phyloP scores from a whole-genome alignment of 2,329 filamentous ascomycete genomes.

The Aspergillus sp. region DNA sequence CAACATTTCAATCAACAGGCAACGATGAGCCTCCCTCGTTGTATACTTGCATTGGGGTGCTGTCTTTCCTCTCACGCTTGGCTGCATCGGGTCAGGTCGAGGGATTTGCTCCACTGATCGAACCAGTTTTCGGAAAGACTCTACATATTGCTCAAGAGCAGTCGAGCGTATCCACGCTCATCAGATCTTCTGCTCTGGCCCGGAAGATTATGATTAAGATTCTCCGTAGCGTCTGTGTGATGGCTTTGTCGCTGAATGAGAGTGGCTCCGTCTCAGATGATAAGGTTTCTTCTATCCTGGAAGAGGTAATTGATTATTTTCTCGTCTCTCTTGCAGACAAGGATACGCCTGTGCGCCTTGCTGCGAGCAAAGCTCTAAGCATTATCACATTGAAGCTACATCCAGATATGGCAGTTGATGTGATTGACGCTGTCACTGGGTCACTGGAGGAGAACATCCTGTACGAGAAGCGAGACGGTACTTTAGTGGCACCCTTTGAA shows the following conservation, averaged over 20 bases:
- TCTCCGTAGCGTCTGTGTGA: slow-evolving; percentile 63
- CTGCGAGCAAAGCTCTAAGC: slow-evolving; percentile 87
- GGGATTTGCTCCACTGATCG: slow-evolving; percentile 61
- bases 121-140: slow-evolving; percentile 57
- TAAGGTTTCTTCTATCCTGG: slow-evolving; percentile 50
- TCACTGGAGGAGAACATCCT: slow-evolving; percentile 55
- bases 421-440: slow-evolving; percentile 77
- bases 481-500: slow-evolving; percentile 30
- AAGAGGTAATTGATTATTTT: slow-evolving; percentile 73
- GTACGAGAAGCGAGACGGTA: slow-evolving; percentile 41
- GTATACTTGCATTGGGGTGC: slow-evolving; percentile 68
- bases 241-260: slow-evolving; percentile 51
- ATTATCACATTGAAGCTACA: slow-evolving; percentile 75
- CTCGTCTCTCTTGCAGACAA: slow-evolving; percentile 73
- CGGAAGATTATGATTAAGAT: slow-evolving; percentile 79
- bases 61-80: slow-evolving; percentile 72
- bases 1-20: slow-evolving; percentile 45
- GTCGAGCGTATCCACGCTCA: slow-evolving; percentile 42
- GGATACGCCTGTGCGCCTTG: slow-evolving; percentile 82
- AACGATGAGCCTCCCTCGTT: slow-evolving; percentile 42
- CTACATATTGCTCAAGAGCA: slow-evolving; percentile 50
- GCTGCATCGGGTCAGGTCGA: slow-evolving; percentile 63
- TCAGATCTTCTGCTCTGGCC: slow-evolving; percentile 67
- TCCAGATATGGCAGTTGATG: slow-evolving; percentile 70
- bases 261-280: slow-evolving; percentile 21